phyloP scores from a whole-genome alignment of 257 asterid species.

The Primulina eburnea region DNA sequence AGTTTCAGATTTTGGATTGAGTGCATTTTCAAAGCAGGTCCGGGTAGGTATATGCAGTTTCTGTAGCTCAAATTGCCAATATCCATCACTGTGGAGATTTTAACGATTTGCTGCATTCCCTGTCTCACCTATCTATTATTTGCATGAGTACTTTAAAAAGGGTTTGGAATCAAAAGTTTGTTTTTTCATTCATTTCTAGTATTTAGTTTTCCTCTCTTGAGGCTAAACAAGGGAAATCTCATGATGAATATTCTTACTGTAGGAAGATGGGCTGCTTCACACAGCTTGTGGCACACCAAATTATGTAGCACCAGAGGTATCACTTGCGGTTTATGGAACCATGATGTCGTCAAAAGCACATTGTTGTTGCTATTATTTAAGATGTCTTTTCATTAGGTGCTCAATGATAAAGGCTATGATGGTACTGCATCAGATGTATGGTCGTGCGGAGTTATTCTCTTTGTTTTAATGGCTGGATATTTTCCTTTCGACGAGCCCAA shows the following conservation, averaged over 20 bases:
- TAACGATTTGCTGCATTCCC: not conserved
- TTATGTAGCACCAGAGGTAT: conserved; percentile 89
- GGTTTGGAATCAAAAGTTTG: not conserved
- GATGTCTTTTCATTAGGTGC: conserved; percentile 42
- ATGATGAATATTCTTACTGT: conserved; percentile 25
- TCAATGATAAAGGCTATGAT: conserved; percentile 67
- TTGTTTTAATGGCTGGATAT: conserved; percentile 78
- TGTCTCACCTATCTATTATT: not conserved
- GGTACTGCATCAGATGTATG: conserved; percentile 80
- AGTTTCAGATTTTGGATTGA: conserved; percentile 80
- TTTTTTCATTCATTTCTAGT: not conserved
- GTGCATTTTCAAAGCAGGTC: conserved; percentile 74
- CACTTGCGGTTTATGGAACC: conserved; percentile 20
- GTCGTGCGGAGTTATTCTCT: conserved; percentile 89
- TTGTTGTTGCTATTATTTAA: conserved; percentile 28
- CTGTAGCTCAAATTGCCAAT: conserved; percentile 5
- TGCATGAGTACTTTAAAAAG: no score
- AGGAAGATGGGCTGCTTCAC: conserved; percentile 83
- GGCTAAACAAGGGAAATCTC: conserved; percentile 12
- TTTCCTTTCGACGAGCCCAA: conserved; percentile 75
- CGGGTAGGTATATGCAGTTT: conserved; percentile 45
- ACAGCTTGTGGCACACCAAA: conserved; percentile 90
- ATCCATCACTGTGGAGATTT: not conserved
- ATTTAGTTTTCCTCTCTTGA: not conserved
- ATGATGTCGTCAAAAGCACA: conserved; percentile 5